Evolutionary conservation across 805 yeast species (phyloP), one percentile per base, ranked within the genome.

Genomic region (Metschnikowia borealis): DNA sequence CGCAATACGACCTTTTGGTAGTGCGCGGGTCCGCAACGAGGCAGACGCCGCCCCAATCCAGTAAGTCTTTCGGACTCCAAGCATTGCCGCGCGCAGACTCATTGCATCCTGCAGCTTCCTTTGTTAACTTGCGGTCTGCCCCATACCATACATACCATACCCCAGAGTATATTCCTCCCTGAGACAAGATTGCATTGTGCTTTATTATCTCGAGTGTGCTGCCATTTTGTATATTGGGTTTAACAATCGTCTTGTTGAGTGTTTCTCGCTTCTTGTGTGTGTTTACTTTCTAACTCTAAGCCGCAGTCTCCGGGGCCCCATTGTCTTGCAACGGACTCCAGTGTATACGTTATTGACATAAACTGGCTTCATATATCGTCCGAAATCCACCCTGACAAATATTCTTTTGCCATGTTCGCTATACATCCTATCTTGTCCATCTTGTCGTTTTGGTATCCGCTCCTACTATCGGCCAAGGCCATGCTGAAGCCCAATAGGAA

Each of bases 381-480:
- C 14, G 6, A 33, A 33, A n/a, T 14, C 35, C 8, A n/a, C n/a
- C n/a, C 35, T 33, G 2, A 33, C 10, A 33, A 14, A 20, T 38
- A 26, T 26, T 26, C 29, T 8, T 26, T 4, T 26, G 11, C 11
- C 11, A 34, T 47, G 39, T 35, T 47, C 14, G 35, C 35, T 18
- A 32, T 48, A 15, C 50, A 46, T 15, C 47, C 48, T 15, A n/a
- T 47, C 2, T 34, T 54, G 13, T 29, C 46, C 11, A 6, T 53
- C 14, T 29, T 54, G 17, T 48, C 48, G 3, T 51, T 55, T 38
- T 55, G 56, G 57, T 44, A 48, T 43, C 58, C 58, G 15, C 38
- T 51, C 10, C 37, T 53, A 14, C 42, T 53, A 20, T 47, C 55
- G 38, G 39, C 47, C 26, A 50, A 51, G 37, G 57, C 57, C 1